Evolutionary conservation across 2,329 filamentous ascomycete genomes (phyloP).

Genomic region (Fonsecaea monophora): DNA sequence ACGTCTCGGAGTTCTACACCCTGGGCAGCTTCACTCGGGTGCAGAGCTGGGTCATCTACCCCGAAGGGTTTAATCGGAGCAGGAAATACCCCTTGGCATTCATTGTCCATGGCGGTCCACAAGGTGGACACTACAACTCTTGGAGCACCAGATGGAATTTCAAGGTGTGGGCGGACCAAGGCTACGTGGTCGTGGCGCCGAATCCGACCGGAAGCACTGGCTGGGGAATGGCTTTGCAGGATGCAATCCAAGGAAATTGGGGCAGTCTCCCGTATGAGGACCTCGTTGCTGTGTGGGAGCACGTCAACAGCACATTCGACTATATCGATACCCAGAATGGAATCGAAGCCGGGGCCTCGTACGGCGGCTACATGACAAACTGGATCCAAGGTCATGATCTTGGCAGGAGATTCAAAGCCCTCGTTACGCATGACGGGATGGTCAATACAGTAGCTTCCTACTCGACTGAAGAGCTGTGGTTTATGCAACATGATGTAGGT

Average conservation of each 20-base stretch:
- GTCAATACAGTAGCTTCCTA: constrained; percentile 67
- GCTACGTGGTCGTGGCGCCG: constrained; percentile 80
- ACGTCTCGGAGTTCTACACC: constrained; percentile 49
- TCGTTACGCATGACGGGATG: constrained; percentile 88
- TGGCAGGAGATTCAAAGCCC: constrained; percentile 82
- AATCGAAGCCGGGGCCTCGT: constrained; percentile 52
- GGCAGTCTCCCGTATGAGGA: constrained; percentile 85
- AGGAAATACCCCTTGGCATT: constrained; percentile 82
- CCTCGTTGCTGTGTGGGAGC: constrained; percentile 77
- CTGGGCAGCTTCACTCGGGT: constrained; percentile 47
- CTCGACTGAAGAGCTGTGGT: constrained; percentile 60
- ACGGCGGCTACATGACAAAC: constrained; percentile 61
- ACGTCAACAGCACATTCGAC: constrained; percentile 58
- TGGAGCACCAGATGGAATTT: constrained; percentile 89
- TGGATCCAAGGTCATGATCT: constrained; percentile 90
- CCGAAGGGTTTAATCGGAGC: constrained; percentile 66
- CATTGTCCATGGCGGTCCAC: constrained; percentile 82
- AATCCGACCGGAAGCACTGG: constrained; percentile 85
- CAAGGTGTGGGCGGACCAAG: constrained; percentile 84
- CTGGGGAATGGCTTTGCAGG: constrained; percentile 77
- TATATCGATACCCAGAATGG: constrained; percentile 49
- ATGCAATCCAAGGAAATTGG: constrained; percentile 82
- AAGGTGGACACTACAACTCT: constrained; percentile 74
- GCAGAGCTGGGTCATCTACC: constrained; percentile 51
- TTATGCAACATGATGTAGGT: constrained; percentile 56